phyloP scores from a whole-genome alignment of 495 filamentous ascomycete genomes.

The Friedmanniomyces simplex region DNA sequence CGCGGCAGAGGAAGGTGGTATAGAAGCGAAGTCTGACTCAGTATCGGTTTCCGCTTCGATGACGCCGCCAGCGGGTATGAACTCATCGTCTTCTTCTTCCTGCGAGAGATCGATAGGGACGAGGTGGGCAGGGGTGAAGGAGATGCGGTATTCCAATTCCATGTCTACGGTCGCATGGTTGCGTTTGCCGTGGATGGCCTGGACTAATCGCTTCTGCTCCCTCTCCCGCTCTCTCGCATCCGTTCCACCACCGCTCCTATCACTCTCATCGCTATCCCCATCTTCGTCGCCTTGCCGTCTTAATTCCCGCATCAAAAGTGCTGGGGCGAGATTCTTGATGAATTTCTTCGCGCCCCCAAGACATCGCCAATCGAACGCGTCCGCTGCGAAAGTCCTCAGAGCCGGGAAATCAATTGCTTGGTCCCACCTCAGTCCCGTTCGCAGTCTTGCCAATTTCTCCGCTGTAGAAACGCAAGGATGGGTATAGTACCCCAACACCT shows the following conservation, averaged over 20 bases:
- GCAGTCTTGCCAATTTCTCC: conserved; percentile 49
- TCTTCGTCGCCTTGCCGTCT: conserved; percentile 32
- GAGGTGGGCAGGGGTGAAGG: conserved; percentile 64
- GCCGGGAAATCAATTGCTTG: conserved; percentile 53
- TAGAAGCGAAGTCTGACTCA: conserved; percentile 17
- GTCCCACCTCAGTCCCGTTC: conserved; percentile 49
- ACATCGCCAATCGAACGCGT: conserved; percentile 79
- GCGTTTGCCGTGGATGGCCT: conserved; percentile 53
- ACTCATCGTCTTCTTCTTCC: conserved; percentile 39
- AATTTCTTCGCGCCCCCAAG: conserved; percentile 73
- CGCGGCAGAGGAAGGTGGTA: conserved; percentile 1
- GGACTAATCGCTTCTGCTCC: conserved; percentile 43
- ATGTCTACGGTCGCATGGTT: conserved; percentile 64
- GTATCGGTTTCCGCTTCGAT: conserved; percentile 35
- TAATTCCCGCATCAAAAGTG: conserved; percentile 58
- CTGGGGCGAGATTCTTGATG: conserved; percentile 69
- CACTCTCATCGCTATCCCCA: too few relatives aligned
- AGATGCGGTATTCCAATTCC: conserved; percentile 63
- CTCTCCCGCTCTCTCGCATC: conserved; percentile 33
- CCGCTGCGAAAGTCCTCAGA: conserved; percentile 59
- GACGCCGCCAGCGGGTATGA: conserved; percentile 26
- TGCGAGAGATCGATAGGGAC: conserved; percentile 59
- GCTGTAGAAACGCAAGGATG: conserved; percentile 64
- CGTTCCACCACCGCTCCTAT: conserved; percentile 13
- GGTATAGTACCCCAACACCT: conserved; percentile 76